These are phyloP conservation scores for Bretziella fagacearum DNA, from an alignment of 2,329 filamentous ascomycete genomes.

Conservation along the genomic window DNA sequence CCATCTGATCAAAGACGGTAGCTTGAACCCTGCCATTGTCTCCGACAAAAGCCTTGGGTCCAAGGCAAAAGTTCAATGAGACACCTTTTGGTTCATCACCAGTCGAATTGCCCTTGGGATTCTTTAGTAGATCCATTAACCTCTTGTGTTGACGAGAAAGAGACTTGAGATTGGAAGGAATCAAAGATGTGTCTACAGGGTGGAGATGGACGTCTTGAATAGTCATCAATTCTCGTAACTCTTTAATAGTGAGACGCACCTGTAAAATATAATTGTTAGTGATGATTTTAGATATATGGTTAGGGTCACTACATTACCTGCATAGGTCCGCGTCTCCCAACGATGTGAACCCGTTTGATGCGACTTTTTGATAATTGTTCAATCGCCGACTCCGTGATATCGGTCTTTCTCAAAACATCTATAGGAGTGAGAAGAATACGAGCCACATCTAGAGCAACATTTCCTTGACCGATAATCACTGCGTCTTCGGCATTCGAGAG, in stretches of 20 bases:
- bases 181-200: slow-evolving; percentile 45
- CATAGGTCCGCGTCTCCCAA: slow-evolving; percentile 75
- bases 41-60: slow-evolving; percentile 51
- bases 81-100: slow-evolving; percentile 47
- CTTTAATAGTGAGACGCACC: slow-evolving; percentile 92
- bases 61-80: slow-evolving; percentile 74
- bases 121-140: slow-evolving; percentile 61
- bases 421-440: slow-evolving; percentile 67
- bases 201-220: slow-evolving; percentile 56
- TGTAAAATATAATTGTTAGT: slow-evolving; percentile 22
- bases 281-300: not conserved
- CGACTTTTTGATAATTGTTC: slow-evolving; percentile 54
- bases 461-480: slow-evolving; percentile 83
- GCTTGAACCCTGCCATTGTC: slow-evolving; percentile 38
- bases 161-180: slow-evolving; percentile 49
- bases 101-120: slow-evolving; percentile 36
- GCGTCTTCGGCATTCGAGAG: slow-evolving; percentile 55
- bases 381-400: slow-evolving; percentile 75
- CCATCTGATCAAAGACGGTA: slow-evolving; percentile 49
- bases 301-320: slow-evolving; percentile 40
- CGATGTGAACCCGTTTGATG: slow-evolving; percentile 66
- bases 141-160: slow-evolving; percentile 61
- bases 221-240: slow-evolving; percentile 73
- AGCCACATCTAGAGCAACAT: slow-evolving; percentile 87
- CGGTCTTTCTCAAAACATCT: slow-evolving; percentile 58